phyloP scores from a whole-genome alignment of 202 grass and related monocot genomes.

The Alloteropsis angusta region DNA sequence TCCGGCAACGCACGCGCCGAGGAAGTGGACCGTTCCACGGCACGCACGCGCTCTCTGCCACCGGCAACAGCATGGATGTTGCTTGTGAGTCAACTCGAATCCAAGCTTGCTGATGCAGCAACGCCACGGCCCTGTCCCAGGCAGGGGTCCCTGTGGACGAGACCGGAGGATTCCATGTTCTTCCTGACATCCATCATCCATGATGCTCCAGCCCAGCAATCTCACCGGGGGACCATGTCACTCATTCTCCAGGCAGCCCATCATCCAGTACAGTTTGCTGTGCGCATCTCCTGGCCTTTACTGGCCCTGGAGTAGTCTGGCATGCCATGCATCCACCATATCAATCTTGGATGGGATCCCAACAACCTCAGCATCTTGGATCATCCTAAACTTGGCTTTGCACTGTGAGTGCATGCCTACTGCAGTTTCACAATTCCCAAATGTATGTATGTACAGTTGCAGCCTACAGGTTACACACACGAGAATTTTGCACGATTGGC shows the following conservation, averaged over 20 bases:
- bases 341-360: background rate
- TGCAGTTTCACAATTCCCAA: background rate
- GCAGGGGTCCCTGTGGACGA: background rate
- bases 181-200: background rate
- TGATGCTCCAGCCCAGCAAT: no score
- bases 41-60: no score
- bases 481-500: background rate
- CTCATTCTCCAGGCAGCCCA: background rate
- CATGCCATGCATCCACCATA: background rate
- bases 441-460: background rate
- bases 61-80: no score
- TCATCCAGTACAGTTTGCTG: background rate
- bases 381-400: background rate
- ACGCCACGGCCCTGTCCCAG: background rate
- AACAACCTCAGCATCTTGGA: background rate
- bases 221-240: background rate
- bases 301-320: background rate
- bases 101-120: background rate
- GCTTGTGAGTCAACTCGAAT: background rate
- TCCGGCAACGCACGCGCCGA: no score
- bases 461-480: background rate
- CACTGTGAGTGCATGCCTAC: background rate
- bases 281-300: background rate
- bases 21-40: no score
- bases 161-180: background rate